A percentile compares a stretch with the other conserved stretches of the same genome.
phyloP scores from a whole-genome alignment of 306 rosid genomes.

The Hylodesmum podocarpum region DNA sequence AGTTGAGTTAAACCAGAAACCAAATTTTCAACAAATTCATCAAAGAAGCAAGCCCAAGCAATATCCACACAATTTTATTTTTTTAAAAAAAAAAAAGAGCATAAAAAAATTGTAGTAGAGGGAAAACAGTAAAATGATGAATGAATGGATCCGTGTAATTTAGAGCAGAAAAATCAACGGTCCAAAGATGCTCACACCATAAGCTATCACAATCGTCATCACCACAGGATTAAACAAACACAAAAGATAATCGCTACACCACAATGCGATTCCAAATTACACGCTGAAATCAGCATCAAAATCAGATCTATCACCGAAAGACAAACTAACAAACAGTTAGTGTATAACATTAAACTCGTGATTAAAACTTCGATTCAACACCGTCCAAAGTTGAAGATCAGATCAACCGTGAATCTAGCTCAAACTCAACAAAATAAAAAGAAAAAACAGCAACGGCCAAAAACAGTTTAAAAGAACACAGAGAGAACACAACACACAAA shows the following conservation, averaged over 20 bases:
- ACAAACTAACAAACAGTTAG: neutral
- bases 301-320: slow-evolving; percentile 32
- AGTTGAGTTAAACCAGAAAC: neutral
- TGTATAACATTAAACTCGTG: neutral
- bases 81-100: neutral
- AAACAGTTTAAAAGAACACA: neutral
- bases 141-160: neutral
- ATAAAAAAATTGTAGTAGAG: neutral
- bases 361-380: neutral
- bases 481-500: neutral
- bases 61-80: neutral
- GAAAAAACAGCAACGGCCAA: neutral
- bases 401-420: slow-evolving; percentile 31
- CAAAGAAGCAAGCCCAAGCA: neutral
- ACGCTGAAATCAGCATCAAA: neutral
- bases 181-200: neutral
- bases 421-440: neutral
- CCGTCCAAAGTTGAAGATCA: slow-evolving; percentile 4
- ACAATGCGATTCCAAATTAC: slow-evolving; percentile 8
- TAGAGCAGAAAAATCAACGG: slow-evolving; percentile 7
- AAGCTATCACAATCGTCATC: neutral
- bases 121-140: neutral
- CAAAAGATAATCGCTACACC: neutral
- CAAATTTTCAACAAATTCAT: neutral
- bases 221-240: neutral